Evolutionary conservation across 1,284 basidiomycete genomes (phyloP).

Genomic region (Neolentinus lepideus): DNA sequence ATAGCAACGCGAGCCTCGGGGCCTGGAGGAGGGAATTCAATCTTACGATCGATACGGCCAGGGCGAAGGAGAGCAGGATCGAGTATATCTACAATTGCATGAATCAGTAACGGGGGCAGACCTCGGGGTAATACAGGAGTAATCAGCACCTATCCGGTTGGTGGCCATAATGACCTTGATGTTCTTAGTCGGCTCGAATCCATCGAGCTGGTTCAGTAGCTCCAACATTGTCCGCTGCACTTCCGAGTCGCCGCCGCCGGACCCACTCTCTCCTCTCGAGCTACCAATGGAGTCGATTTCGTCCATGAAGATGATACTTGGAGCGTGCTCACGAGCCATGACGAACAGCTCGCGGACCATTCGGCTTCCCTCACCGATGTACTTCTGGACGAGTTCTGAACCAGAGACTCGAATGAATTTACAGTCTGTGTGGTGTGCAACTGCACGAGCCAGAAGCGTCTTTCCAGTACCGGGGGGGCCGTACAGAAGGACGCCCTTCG

Average conservation of each 20-base stretch:
- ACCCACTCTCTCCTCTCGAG: constrained; percentile 85
- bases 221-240: constrained; percentile 99
- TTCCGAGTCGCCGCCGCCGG: constrained; percentile 90
- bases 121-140: not conserved
- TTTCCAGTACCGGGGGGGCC: constrained; percentile 98
- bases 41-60: constrained; percentile 97
- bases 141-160: constrained; percentile 79
- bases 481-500: constrained; percentile 94
- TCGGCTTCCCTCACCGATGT: constrained; percentile 94
- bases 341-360: constrained; percentile 98
- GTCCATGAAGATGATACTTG: constrained; percentile 99
- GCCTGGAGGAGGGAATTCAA: constrained; percentile 98
- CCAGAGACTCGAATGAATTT: constrained; percentile 97
- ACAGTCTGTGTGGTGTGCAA: constrained; percentile 98
- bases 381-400: constrained; percentile 96
- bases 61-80: constrained; percentile 93
- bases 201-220: constrained; percentile 93
- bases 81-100: constrained; percentile 67
- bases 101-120: constrained; percentile 3
- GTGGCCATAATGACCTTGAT: constrained; percentile 99
- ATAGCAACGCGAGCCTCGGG: constrained; percentile 97
- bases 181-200: constrained; percentile 97
- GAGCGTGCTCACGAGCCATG: constrained; percentile 97
- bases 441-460: constrained; percentile 87
- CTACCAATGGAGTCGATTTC: constrained; percentile 98